Evolutionary conservation across 805 yeast species (phyloP).

Genomic region (Yamadazyma endophytica): DNA sequence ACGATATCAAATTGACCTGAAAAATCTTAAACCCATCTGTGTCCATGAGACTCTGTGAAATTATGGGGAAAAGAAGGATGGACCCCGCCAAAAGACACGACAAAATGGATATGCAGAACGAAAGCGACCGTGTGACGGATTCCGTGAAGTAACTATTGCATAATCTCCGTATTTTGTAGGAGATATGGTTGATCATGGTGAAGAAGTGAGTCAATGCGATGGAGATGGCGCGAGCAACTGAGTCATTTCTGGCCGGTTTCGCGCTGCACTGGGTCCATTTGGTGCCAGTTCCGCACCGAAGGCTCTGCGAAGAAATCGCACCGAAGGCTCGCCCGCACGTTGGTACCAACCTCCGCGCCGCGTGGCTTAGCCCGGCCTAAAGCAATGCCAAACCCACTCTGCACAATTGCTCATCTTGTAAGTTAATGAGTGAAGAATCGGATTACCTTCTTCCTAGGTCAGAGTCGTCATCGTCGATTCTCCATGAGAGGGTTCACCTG

Average conservation of each 20-base stretch:
- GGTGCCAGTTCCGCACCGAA: neutral
- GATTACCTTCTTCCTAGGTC: too few relatives aligned
- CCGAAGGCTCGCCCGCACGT: too few relatives aligned
- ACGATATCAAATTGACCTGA: conserved; percentile 65
- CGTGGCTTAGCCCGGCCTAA: too few relatives aligned
- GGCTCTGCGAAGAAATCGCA: too few relatives aligned
- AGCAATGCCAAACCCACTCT: too few relatives aligned
- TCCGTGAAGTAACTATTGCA: neutral
- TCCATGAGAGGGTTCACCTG: too few relatives aligned
- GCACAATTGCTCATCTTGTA: too few relatives aligned
- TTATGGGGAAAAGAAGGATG: conserved; percentile 75
- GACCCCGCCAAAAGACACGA: conserved; percentile 80
- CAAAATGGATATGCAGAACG: conserved; percentile 54
- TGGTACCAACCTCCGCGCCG: too few relatives aligned
- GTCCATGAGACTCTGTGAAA: conserved; percentile 62
- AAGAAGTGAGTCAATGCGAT: neutral
- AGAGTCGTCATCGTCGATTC: too few relatives aligned
- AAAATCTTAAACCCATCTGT: conserved; percentile 61
- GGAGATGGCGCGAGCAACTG: neutral
- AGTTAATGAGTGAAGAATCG: too few relatives aligned
- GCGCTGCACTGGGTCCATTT: too few relatives aligned
- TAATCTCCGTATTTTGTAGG: conserved; percentile 2
- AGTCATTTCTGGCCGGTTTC: too few relatives aligned
- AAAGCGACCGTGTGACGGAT: conserved; percentile 38
- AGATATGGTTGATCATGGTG: conserved; percentile 5